Percentiles rank a stretch among this genome's conserved stretches.
Evolutionary conservation across 768 basidiomycete species (phyloP).

Genomic region (Mrakia gelida): DNA sequence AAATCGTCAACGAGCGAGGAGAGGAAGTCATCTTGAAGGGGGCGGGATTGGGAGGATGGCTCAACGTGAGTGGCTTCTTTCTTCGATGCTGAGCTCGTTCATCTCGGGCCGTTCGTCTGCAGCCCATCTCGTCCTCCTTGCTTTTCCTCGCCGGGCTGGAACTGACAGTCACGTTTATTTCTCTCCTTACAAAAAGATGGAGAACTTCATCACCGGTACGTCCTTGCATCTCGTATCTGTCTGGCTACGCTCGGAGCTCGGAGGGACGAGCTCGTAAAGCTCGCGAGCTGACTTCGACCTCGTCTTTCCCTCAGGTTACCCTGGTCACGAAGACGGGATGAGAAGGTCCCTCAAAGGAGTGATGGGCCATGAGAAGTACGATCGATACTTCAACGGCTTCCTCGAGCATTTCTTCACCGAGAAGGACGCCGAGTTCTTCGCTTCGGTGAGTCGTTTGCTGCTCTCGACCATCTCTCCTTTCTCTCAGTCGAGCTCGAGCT

Average conservation of each 20-base stretch:
- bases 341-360: conserved; percentile 63
- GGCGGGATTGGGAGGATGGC: conserved; percentile 60
- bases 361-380: conserved; percentile 55
- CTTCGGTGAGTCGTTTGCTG: conserved; percentile 47
- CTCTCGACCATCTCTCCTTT: not conserved
- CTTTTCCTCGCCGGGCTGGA: not conserved
- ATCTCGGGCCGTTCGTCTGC: not conserved
- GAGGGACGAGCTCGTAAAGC: too few relatives aligned
- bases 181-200: not conserved
- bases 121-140: not conserved
- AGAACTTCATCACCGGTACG: not conserved
- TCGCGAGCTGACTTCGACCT: conserved; percentile 29
- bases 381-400: conserved; percentile 82
- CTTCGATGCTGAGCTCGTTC: not conserved
- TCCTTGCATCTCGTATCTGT: conserved; percentile 49
- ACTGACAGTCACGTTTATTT: not conserved
- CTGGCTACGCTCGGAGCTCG: not conserved
- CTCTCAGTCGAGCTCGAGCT: not conserved
- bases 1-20: conserved; percentile 57
- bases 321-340: conserved; percentile 76
- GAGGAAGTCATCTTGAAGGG: conserved; percentile 62
- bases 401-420: conserved; percentile 79
- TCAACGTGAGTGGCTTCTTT: conserved; percentile 54
- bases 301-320: conserved; percentile 51
- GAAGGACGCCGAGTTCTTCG: conserved; percentile 70